These are phyloP conservation scores for Ambrosiella cleistominuta DNA, from an alignment of 2,329 filamentous ascomycete species.

Conservation along the genomic window DNA sequence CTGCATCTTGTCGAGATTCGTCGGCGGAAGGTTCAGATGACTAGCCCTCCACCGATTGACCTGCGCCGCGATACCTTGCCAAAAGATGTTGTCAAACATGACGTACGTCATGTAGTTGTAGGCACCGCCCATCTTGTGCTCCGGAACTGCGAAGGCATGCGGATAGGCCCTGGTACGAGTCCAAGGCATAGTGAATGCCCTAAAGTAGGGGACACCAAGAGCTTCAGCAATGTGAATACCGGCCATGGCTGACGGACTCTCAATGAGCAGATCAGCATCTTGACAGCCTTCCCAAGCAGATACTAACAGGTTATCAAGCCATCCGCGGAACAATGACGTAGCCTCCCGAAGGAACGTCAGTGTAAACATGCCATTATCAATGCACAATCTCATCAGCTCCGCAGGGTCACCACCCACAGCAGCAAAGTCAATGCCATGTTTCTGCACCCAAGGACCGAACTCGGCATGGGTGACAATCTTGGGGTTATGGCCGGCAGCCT, in stretches of 20 bases:
- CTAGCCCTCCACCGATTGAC: constrained; percentile 85
- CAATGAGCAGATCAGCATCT: constrained; percentile 75
- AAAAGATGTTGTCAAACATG: constrained; percentile 93
- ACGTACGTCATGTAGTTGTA: constrained; percentile 95
- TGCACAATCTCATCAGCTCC: constrained; percentile 88
- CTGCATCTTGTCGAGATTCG: constrained; percentile 77
- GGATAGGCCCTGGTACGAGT: constrained; percentile 88
- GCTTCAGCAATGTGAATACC: constrained; percentile 96
- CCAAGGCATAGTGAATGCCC: constrained; percentile 98
- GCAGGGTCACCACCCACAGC: constrained; percentile 79
- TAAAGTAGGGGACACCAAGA: constrained; percentile 82
- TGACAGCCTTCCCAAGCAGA: constrained; percentile 75
- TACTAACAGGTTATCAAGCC: constrained; percentile 74
- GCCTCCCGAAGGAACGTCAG: constrained; percentile 79
- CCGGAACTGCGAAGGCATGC: constrained; percentile 85
- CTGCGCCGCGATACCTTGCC: constrained; percentile 80
- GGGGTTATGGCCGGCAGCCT: constrained; percentile 71
- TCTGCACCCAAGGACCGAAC: constrained; percentile 74
- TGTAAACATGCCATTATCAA: constrained; percentile 95
- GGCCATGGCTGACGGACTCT: constrained; percentile 91
- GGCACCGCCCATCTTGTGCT: constrained; percentile 82
- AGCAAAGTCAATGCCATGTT: constrained; percentile 86
- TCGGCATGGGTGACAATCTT: constrained; percentile 85
- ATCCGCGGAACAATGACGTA: constrained; percentile 74
- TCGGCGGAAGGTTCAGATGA: constrained; percentile 59